Conservation (phyloP, 495 filamentous ascomycete genomes). For the Tuber calosporum region DNA sequence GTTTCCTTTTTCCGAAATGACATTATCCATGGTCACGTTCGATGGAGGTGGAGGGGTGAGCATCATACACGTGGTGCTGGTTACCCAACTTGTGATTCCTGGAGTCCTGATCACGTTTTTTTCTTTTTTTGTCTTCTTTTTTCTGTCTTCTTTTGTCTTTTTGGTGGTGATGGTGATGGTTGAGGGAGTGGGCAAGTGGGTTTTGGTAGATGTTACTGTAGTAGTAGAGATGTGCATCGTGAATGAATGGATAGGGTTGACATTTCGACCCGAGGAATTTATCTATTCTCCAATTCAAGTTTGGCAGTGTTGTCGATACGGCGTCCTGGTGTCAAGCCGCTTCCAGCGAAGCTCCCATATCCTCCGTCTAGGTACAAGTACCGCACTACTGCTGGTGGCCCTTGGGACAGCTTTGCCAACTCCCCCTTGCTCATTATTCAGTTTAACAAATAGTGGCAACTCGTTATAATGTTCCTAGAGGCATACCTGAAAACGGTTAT, state of each 20-base stretch:
- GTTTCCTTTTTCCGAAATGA: background rate
- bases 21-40: background rate
- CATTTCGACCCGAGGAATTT: background rate
- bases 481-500: too few species aligned
- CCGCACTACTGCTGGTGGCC: too few species aligned
- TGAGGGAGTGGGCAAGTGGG: background rate
- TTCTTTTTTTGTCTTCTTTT: background rate
- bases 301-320: background rate
- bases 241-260: background rate
- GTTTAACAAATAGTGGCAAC: too few species aligned
- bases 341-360: too few species aligned
- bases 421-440: too few species aligned
- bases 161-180: background rate
- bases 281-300: background rate
- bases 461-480: too few species aligned
- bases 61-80: background rate
- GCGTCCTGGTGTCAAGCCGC: background rate
- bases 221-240: background rate
- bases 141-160: background rate
- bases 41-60: background rate
- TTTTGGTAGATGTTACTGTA: background rate
- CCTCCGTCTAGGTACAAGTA: too few species aligned
- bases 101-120: background rate
- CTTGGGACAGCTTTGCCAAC: too few species aligned
- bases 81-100: background rate